Percentiles rank a stretch among this genome's conserved stretches.
phyloP scores from a whole-genome alignment of 768 basidiomycete species.

The Chlorophyllum brunneum region DNA sequence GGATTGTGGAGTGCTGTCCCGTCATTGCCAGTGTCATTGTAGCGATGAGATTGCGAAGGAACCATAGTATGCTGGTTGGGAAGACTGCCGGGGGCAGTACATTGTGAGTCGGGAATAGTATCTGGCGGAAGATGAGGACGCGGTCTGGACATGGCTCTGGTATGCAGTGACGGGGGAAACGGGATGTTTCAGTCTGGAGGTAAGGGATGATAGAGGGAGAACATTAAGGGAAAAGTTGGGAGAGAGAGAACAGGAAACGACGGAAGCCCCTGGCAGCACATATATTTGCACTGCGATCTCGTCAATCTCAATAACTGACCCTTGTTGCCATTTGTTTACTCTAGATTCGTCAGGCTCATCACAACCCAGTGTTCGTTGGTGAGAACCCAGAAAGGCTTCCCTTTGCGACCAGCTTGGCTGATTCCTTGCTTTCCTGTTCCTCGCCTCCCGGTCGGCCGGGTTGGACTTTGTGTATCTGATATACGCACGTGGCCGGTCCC shows the following conservation, averaged over 20 bases:
- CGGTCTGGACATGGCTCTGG: neutral
- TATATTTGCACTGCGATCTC: neutral
- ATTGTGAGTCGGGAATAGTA: neutral
- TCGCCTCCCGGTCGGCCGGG: too few relatives aligned
- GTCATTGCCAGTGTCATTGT: constrained; percentile 2
- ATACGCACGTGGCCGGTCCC: constrained; percentile 5
- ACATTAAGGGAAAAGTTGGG: neutral
- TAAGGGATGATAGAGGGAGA: neutral
- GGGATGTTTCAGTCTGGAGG: neutral
- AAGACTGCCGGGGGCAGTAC: neutral
- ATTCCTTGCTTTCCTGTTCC: too few relatives aligned
- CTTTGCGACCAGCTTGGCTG: too few relatives aligned
- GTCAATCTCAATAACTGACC: neutral
- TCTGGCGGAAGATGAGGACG: neutral
- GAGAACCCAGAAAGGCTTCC: too few relatives aligned
- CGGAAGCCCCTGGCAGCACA: constrained; percentile 1
- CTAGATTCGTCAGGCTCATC: too few relatives aligned
- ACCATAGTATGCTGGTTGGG: neutral
- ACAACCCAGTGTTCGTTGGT: too few relatives aligned
- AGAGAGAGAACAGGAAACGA: neutral
- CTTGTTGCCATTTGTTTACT: constrained; percentile 16
- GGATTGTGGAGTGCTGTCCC: neutral
- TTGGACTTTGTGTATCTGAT: too few relatives aligned
- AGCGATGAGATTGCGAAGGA: neutral
- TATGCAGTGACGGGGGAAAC: neutral